Evolutionary conservation across 2,329 filamentous ascomycete species (phyloP), one percentile per base, ranked within the genome.

Genomic region (Cladosporium austrohemisphaericum): DNA sequence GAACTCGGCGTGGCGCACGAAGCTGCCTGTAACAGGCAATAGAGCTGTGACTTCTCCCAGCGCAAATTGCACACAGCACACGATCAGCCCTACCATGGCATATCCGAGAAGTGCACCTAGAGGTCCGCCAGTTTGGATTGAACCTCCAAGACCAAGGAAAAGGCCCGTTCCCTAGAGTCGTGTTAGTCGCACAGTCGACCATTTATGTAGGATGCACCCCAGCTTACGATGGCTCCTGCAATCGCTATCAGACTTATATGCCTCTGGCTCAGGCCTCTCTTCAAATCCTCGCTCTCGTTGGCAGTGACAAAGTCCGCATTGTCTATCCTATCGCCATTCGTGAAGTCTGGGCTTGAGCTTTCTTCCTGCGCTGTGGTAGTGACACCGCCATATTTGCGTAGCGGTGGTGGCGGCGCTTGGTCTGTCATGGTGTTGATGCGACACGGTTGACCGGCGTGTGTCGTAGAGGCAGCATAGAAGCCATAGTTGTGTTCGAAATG

Each of bases 231-330:
- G 51, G 85, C 84, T 63, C 85, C 85, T 59, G 84, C 85, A 49
- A 88, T 84, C 55, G 85, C 85, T 67, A 81, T 80, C 75, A 80
- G 79, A 57, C 75, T 75, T 52, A 80, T 76, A 51, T 79, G 76
- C 48, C 77, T 68, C 36, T 76, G 72, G 55, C 76, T 73, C 10
- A 80, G 65, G 29, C 75, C 75, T 52, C 76, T 73, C 55, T 72
- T 71, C 20, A 79, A 66, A 23, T 58, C 56, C 48, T 52, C 58
- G 25, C 62, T 58, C 52, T 64, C 62, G 13, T 57, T 46, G 9
- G 43, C 22, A 1, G 61, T 64, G 8, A 64, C 55, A 19, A 63
- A 61, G 32, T 64, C 61, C 13, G 49, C 46, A 40, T 54, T 46
- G 16, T 51, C 41, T 13, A 45, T 22, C 10, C 28, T 40, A 23